Conservation (phyloP, 129 eudicot species). For the Calendula officinalis region DNA sequence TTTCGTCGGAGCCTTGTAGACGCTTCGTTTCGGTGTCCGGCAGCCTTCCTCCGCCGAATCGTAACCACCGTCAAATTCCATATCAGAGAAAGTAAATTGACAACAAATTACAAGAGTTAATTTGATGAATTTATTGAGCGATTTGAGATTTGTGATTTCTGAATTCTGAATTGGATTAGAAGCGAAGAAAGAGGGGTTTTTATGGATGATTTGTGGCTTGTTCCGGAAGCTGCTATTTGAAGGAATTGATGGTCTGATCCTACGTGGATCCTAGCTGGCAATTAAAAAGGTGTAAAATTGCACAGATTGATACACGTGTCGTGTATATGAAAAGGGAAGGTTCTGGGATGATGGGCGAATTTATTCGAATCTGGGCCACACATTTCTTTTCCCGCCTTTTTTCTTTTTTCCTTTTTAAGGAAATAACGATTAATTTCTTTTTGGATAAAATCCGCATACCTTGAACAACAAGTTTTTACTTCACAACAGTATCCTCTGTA, state of each 20-base stretch:
- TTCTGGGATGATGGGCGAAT: conserved; percentile 26
- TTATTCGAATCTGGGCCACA: conserved; percentile 44
- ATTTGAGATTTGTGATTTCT: neutral
- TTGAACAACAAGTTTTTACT: conserved; percentile 14
- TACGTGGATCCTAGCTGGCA: conserved; percentile 34
- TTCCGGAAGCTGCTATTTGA: conserved; percentile 44
- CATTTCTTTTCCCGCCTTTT: conserved; percentile 34
- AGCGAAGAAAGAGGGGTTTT: conserved; percentile 16
- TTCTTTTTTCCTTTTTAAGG: conserved; percentile 26
- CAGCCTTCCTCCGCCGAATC: conserved; percentile 47
- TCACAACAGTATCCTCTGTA: neutral
- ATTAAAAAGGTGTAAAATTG: conserved; percentile 18
- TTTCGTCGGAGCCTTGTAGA: conserved; percentile 28
- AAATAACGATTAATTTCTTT: conserved; percentile 12
- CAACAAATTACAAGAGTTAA: too few species aligned
- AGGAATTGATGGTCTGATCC: conserved; percentile 17
- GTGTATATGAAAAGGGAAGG: conserved; percentile 6
- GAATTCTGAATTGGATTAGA: neutral
- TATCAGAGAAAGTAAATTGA: neutral
- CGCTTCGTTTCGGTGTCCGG: conserved; percentile 49
- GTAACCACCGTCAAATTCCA: conserved; percentile 40
- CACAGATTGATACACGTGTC: conserved; percentile 33
- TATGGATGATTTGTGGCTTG: conserved; percentile 33
- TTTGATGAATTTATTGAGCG: neutral
- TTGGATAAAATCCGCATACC: conserved; percentile 13